Conservation (phyloP, 805 yeast genomes). For the Monosporozyma unispora region DNA sequence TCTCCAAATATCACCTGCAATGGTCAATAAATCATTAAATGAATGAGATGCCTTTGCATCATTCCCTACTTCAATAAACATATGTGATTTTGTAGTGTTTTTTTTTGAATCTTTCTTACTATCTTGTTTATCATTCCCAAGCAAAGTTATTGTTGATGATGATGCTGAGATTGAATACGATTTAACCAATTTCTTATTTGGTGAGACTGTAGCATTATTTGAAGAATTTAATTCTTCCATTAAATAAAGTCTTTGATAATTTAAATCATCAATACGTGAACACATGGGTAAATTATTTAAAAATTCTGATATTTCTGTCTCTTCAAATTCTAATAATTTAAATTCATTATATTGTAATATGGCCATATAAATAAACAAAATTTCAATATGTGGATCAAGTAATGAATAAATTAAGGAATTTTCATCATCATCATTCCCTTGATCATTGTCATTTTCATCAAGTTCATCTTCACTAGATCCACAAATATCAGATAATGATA, state of each 20-base stretch:
- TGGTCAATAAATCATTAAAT: slow-evolving; percentile 62
- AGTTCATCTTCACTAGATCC: neutral
- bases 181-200: neutral
- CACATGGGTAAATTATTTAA: slow-evolving; percentile 41
- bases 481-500: neutral
- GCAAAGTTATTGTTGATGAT: slow-evolving; percentile 1
- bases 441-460: slow-evolving; percentile 1
- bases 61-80: slow-evolving; percentile 29
- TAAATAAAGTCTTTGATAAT: slow-evolving; percentile 22
- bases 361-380: slow-evolving; percentile 68
- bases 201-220: neutral
- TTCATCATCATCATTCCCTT: slow-evolving; percentile 2
- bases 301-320: slow-evolving; percentile 76
- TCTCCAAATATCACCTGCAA: slow-evolving; percentile 85
- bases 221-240: slow-evolving; percentile 3
- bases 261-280: slow-evolving; percentile 27
- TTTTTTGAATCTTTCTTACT: slow-evolving; percentile 1
- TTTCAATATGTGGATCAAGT: slow-evolving; percentile 67
- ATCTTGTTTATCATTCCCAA: neutral
- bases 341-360: slow-evolving; percentile 72
- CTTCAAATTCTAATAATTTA: slow-evolving; percentile 77
- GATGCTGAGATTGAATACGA: slow-evolving; percentile 1
- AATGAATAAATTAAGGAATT: slow-evolving; percentile 32
- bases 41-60: slow-evolving; percentile 44
- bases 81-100: slow-evolving; percentile 9